A percentile compares a stretch with the other conserved stretches of the same genome.
Evolutionary conservation across 495 filamentous ascomycete species (phyloP).

Genomic region (Parathielavia hyrcaniae): DNA sequence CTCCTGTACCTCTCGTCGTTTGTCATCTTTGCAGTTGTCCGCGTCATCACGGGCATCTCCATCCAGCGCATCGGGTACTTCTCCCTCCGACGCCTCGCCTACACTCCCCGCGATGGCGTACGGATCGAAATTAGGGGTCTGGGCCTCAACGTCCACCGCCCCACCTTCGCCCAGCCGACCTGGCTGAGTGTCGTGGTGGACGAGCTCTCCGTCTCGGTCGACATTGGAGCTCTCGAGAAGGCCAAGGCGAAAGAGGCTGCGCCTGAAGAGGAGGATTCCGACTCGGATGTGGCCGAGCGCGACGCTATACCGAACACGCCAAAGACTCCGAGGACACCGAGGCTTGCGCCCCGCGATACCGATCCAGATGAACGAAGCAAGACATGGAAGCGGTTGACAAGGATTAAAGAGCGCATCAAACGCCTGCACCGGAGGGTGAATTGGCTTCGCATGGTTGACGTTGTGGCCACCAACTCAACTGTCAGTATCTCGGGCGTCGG

Average conservation of each 20-base stretch:
- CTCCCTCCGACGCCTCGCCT: constrained; percentile 81
- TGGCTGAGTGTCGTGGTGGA: constrained; percentile 87
- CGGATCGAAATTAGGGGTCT: constrained; percentile 85
- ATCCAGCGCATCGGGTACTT: constrained; percentile 93
- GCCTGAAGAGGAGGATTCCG: constrained; percentile 23
- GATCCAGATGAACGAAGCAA: constrained; percentile 50
- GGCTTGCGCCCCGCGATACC: constrained; percentile 20
- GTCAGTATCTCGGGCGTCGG: constrained; percentile 73
- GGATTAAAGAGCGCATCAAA: constrained; percentile 77
- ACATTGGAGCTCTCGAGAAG: constrained; percentile 57
- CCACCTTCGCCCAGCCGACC: constrained; percentile 93
- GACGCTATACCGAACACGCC: constrained; percentile 18
- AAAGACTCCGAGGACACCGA: constrained; percentile 24
- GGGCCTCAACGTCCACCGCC: constrained; percentile 79
- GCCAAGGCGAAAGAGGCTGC: constrained; percentile 31
- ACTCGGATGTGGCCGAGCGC: constrained; percentile 26
- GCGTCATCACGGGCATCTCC: constrained; percentile 87
- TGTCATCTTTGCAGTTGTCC: constrained; percentile 85
- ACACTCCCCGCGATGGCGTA: constrained; percentile 77
- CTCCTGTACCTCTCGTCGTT: constrained; percentile 88
- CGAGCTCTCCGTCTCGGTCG: constrained; percentile 76
- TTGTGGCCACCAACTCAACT: constrained; percentile 75
- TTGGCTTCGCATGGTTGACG: constrained; percentile 84
- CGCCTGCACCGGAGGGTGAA: constrained; percentile 76
- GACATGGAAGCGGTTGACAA: constrained; percentile 70